A percentile compares a stretch with the other conserved stretches of the same genome.
These are phyloP conservation scores for Microcos paniculata DNA, from an alignment of 345 rosid species.

Conservation along the genomic window DNA sequence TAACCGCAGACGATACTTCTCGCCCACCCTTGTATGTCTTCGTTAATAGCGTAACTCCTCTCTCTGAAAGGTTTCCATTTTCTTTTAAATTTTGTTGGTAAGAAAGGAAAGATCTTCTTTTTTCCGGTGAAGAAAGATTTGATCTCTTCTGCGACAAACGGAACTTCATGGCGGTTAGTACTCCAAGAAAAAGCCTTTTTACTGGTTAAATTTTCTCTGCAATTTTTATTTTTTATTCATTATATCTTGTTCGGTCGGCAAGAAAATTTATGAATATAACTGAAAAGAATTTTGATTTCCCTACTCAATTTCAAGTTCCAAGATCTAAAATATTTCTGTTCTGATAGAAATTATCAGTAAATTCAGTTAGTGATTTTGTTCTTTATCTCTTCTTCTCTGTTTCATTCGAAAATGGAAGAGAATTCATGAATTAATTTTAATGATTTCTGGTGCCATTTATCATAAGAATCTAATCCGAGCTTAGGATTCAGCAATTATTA, in stretches of 20 bases:
- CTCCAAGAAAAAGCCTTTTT: not conserved
- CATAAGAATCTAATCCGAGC: not conserved
- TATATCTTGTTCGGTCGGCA: not conserved
- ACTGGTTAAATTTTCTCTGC: not conserved
- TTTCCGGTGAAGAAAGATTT: not conserved
- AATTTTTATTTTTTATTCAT: too few relatives aligned
- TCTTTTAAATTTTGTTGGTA: not conserved
- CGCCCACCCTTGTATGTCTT: not conserved
- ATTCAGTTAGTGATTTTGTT: not conserved
- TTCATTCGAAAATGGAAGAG: not conserved
- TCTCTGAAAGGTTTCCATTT: not conserved
- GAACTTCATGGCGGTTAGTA: slow-evolving; percentile 12
- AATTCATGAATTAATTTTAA: not conserved
- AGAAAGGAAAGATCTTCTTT: not conserved
- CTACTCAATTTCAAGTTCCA: not conserved
- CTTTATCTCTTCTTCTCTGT: not conserved
- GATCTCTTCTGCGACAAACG: not conserved
- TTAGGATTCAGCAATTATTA: not conserved
- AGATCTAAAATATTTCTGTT: not conserved
- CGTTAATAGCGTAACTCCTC: not conserved
- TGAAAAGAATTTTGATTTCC: not conserved
- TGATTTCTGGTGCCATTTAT: not conserved
- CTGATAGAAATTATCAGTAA: not conserved
- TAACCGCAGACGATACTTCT: not conserved
- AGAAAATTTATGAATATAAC: not conserved